Evolutionary conservation across 352 stramenopile species (phyloP), one percentile per base, ranked within the genome.

Genomic region (Phytophthora pistaciae): DNA sequence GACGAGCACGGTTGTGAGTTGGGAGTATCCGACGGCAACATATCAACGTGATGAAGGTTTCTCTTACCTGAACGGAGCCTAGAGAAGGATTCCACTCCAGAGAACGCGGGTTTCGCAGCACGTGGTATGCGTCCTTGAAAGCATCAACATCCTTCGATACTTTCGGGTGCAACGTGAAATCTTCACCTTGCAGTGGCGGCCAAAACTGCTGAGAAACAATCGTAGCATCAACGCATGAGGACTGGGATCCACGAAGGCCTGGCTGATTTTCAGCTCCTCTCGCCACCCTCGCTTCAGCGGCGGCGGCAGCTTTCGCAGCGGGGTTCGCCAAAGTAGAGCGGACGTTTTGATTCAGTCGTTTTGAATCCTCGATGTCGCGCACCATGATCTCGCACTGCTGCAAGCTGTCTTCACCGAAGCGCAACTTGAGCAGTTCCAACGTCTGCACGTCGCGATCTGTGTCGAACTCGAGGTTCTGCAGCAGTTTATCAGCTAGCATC

Each of bases 311-410:
- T 29, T 33, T 44, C 50, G 36, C 42, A 42, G 40, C 49, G 38
- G 60, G 18, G 1, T 66, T 77, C 23, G 68, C 64, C 33, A 85
- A 71, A 3, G 68, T 77, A 20, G 66, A 97, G 53, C 81, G 75
- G 57, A 98, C 92, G 70, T 98, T 98, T 9, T 85, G 68, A 64
- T 98, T 96, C 40, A 98, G 88, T 9, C 96, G 92, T 74, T 98
- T 99, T n/a, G 94, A 98, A 62, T 99, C 97, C 65, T 99, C 95
- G 48, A 99, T 96, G 68, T 99, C 97, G 40, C 98, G 98, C 59
- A 99, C 90, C 98, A 99, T 99, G 67, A 99, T 98, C 78, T 99
- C 97, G 60, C 97, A 99, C 56, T 98, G 92, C 54, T 98, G 88
- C 67, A 99, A 90, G 44, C 80, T 95, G 7, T 92, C 79, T 78